Evolutionary conservation across 2,329 filamentous ascomycete species (phyloP), one percentile per base, ranked within the genome.

Genomic region (Chaetoscypha palmicola): DNA sequence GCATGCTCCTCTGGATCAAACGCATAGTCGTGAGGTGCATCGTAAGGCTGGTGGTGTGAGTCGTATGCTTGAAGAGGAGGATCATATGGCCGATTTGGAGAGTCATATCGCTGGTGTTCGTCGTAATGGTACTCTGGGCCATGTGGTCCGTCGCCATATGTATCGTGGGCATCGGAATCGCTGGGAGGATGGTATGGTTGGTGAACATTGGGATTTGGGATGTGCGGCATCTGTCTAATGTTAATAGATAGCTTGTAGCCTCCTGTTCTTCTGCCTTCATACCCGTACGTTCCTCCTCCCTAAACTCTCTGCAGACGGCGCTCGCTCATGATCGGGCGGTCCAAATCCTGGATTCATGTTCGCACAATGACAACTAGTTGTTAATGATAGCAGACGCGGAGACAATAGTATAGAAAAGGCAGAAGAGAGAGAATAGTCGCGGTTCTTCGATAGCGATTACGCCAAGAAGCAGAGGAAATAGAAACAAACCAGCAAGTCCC

Each of bases 1-100:
- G 36, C 37, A 24, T 42, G 41, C 11, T 46, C 41, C 38, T 45
- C 44, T 4, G 45, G 41, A 30, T 50, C 45, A 21, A 50, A 47
- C 2, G 32, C 44, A 32, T 45, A 47, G 2, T 41, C 41, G 7
- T 28, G 23, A 34, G 24, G 33, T 8, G 14, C n/a, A 16, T 34
- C 19, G 31, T 41, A 22, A 12, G 28, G 30, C 11, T 34, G 30
- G 39, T 41, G 30, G 7, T 7, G 24, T 28, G 7, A 7, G 12
- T 28, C 24, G 12, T 28, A 28, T 28, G 24, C 7, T 28, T 7
- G 24, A 28, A n/a, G n/a, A 7, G 24, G 24, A 7, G 7, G 7
- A 28, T 28, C 24, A 28, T 28, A 28, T 28, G 24, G 24, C 12
- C 7, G 24, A 28, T 28, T 28, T 7, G 12, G 7, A 7, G 24